A percentile compares a stretch with the other conserved stretches of the same genome.
phyloP scores from a whole-genome alignment of 2,329 filamentous ascomycete species.

The Colletotrichum eleusines region DNA sequence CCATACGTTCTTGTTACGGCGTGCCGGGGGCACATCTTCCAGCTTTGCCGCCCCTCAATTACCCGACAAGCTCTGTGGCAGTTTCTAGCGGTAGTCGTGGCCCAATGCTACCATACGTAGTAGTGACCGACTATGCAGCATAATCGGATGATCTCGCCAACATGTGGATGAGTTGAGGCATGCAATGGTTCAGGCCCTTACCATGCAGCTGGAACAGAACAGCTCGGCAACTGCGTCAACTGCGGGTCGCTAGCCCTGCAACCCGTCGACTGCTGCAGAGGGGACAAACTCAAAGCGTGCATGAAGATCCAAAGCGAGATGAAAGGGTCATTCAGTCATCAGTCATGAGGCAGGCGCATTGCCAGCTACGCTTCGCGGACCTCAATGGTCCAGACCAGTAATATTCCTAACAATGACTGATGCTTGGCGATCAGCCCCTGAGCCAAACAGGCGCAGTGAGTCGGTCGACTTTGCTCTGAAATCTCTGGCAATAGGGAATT shows the following conservation, averaged over 20 bases:
- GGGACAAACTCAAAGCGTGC: constrained; percentile 8
- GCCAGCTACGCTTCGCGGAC: constrained; percentile 6
- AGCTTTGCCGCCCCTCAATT: not conserved
- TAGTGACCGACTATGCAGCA: constrained; percentile 22
- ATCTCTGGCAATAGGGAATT: constrained; percentile 5
- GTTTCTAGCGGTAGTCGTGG: constrained; percentile 9
- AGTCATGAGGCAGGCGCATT: constrained; percentile 14
- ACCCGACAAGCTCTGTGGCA: constrained; percentile 3
- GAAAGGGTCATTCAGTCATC: constrained; percentile 34
- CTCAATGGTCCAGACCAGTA: constrained; percentile 18
- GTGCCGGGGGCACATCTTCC: not conserved
- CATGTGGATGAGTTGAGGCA: constrained; percentile 16
- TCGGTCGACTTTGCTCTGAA: constrained; percentile 1
- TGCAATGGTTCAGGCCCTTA: constrained; percentile 32
- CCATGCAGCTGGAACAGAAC: constrained; percentile 35
- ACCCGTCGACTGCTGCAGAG: constrained; percentile 26
- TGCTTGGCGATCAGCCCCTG: constrained; percentile 27
- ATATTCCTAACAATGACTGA: constrained; percentile 7
- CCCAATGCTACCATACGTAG: constrained; percentile 8
- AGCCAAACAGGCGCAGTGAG: not conserved
- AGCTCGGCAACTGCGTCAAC: constrained; percentile 34
- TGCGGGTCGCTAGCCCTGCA: constrained; percentile 31
- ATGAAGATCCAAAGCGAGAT: constrained; percentile 40
- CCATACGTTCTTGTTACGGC: not conserved
- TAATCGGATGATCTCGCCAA: constrained; percentile 37